A percentile compares a stretch with the other conserved stretches of the same genome.
Conservation (phyloP, 2,329 filamentous ascomycete genomes). For the Teratosphaeria viscida region DNA sequence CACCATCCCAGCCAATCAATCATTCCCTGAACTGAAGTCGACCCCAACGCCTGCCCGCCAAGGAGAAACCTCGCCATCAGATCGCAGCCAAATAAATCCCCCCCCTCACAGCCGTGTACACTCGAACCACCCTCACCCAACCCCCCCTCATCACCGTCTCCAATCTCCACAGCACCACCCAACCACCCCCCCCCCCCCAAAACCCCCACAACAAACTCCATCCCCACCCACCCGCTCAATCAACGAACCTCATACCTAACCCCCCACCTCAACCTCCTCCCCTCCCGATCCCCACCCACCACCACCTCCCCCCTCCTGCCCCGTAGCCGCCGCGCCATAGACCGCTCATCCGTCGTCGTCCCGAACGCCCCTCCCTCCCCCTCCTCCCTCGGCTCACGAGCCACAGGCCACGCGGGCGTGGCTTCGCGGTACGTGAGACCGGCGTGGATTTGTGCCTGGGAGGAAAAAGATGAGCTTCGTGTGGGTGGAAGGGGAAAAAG, state of each 20-base stretch:
- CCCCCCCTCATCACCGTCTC: no score
- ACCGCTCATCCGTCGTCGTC: constrained; percentile 9
- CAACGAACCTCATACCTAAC: constrained; percentile 10
- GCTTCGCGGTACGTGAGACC: constrained; percentile 8
- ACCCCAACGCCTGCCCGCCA: no score
- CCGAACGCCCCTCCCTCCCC: background rate
- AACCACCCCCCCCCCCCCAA: background rate
- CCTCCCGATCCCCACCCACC: constrained; percentile 4
- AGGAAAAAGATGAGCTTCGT: background rate
- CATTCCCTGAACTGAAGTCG: no score
- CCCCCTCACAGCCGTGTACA: no score
- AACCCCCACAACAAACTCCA: no score
- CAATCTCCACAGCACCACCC: background rate
- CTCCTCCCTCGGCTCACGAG: background rate
- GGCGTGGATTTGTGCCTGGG: constrained; percentile 12
- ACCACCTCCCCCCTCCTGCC: constrained; percentile 3
- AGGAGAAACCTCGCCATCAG: no score
- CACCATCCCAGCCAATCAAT: no score
- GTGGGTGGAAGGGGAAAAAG: background rate
- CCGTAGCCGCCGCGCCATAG: constrained; percentile 1
- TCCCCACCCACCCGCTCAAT: background rate
- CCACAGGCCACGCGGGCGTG: constrained; percentile 12
- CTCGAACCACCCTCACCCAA: no score
- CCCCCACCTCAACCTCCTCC: constrained; percentile 14
- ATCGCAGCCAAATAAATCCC: no score